phyloP scores from a whole-genome alignment of 2,329 filamentous ascomycete species.

The Neofusicoccum sp. region DNA sequence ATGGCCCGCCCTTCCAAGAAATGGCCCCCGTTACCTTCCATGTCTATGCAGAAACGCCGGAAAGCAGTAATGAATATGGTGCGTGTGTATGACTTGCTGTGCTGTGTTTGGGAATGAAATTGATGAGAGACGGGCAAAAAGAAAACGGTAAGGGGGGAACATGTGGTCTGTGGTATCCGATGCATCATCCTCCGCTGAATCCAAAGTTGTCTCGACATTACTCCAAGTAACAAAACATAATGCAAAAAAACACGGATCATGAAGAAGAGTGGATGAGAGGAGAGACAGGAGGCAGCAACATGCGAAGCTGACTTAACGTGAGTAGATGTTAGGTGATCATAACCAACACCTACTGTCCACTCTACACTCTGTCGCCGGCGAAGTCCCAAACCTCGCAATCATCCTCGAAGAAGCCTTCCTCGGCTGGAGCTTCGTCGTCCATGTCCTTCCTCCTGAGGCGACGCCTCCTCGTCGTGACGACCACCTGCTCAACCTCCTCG shows the following conservation, averaged over 20 bases:
- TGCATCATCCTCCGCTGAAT: conserved; percentile 1
- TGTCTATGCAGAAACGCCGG: conserved; percentile 4
- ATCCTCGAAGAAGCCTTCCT: conserved; percentile 80
- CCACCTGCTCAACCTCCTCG: conserved; percentile 69
- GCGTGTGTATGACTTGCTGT: not conserved
- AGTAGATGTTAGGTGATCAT: not conserved
- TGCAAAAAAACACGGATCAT: not conserved
- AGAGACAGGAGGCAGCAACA: not conserved
- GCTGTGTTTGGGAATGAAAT: not conserved
- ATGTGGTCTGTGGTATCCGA: conserved; percentile 7
- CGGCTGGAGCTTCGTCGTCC: conserved; percentile 54
- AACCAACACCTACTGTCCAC: conserved; percentile 43
- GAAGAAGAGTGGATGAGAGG: not conserved
- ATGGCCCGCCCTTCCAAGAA: not conserved
- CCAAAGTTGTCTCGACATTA: not conserved
- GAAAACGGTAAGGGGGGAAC: not conserved
- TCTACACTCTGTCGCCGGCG: conserved; percentile 58
- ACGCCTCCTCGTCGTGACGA: conserved; percentile 75
- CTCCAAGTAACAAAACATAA: not conserved
- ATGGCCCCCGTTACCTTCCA: not conserved
- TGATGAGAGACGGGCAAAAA: not conserved
- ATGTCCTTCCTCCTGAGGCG: conserved; percentile 49
- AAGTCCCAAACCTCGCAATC: conserved; percentile 91
- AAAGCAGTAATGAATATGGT: not conserved
- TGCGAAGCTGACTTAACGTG: not conserved